These are phyloP conservation scores for Neocucurbitaria cava DNA, from an alignment of 2,329 filamentous ascomycete genomes.

Conservation along the genomic window DNA sequence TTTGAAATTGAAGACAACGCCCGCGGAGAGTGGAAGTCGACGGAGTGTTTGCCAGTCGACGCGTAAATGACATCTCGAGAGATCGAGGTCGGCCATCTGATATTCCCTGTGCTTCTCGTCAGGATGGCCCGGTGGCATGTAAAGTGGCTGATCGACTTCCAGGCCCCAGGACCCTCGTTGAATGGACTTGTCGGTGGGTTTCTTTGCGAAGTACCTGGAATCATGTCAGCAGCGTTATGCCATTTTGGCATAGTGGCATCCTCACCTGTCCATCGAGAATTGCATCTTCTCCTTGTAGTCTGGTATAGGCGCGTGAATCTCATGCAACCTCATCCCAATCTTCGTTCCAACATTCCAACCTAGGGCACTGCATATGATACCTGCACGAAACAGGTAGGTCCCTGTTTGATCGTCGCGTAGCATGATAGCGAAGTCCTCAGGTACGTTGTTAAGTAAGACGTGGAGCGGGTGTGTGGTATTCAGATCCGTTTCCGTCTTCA, in stretches of 20 bases:
- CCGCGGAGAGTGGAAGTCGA: slow-evolving; percentile 76
- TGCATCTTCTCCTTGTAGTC: slow-evolving; percentile 90
- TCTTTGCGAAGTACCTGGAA: slow-evolving; percentile 77
- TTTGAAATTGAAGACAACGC: slow-evolving; percentile 87
- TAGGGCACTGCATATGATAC: slow-evolving; percentile 77
- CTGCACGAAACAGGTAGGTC: slow-evolving; percentile 76
- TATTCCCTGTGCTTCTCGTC: slow-evolving; percentile 66
- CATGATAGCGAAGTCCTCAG: slow-evolving; percentile 84
- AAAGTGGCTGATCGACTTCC: slow-evolving; percentile 77
- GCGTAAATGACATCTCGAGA: slow-evolving; percentile 70
- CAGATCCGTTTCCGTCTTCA: slow-evolving; percentile 69
- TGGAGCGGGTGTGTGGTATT: slow-evolving; percentile 68
- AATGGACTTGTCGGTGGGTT: slow-evolving; percentile 76
- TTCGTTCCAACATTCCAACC: slow-evolving; percentile 82
- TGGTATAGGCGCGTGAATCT: slow-evolving; percentile 77
- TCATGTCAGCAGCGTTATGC: not conserved
- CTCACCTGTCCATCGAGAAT: slow-evolving; percentile 82
- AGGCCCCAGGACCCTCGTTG: slow-evolving; percentile 86
- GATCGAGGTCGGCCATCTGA: slow-evolving; percentile 64
- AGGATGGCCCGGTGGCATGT: slow-evolving; percentile 72
- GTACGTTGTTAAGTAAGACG: slow-evolving; percentile 77
- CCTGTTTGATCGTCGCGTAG: slow-evolving; percentile 75
- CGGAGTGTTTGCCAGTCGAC: slow-evolving; percentile 91
- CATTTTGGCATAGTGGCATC: not conserved
- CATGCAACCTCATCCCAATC: slow-evolving; percentile 71